Conservation (phyloP, 768 basidiomycete genomes). For the Termitomyces heimii region DNA sequence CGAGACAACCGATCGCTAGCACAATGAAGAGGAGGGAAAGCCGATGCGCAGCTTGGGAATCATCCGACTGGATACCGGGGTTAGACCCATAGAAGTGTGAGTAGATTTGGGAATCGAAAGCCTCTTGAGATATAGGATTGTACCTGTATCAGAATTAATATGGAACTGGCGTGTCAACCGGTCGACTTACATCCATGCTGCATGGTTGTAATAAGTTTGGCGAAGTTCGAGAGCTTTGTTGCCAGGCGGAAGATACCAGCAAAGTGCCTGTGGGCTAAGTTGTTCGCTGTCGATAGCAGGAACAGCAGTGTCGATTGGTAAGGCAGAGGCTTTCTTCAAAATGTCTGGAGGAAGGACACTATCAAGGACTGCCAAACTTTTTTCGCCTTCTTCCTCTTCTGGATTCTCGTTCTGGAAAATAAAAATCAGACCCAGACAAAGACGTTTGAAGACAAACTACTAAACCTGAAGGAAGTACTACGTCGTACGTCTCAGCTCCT, state of each 20-base stretch:
- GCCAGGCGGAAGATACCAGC: slow-evolving; percentile 64
- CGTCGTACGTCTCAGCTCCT: slow-evolving; percentile 10
- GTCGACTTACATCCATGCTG: slow-evolving; percentile 61
- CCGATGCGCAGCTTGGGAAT: slow-evolving; percentile 50
- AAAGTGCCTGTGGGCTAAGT: slow-evolving; percentile 49
- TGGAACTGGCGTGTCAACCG: background rate
- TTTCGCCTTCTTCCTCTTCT: slow-evolving; percentile 49
- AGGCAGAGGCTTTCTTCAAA: slow-evolving; percentile 55
- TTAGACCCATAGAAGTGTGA: slow-evolving; percentile 48
- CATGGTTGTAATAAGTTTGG: slow-evolving; percentile 55
- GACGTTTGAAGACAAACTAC: background rate
- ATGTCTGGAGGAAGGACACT: slow-evolving; percentile 57
- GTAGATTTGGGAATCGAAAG: slow-evolving; percentile 58
- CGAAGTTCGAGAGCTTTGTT: slow-evolving; percentile 57
- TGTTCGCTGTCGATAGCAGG: slow-evolving; percentile 31
- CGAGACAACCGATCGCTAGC: slow-evolving; percentile 58
- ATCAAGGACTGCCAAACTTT: slow-evolving; percentile 42
- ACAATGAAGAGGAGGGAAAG: slow-evolving; percentile 63
- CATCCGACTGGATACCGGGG: slow-evolving; percentile 37
- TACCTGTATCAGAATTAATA: slow-evolving; percentile 40
- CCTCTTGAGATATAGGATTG: slow-evolving; percentile 54
- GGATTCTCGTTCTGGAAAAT: slow-evolving; percentile 51
- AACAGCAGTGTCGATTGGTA: slow-evolving; percentile 49
- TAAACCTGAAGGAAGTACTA: slow-evolving; percentile 69
- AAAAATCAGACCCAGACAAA: slow-evolving; percentile 3